Conservation (phyloP, 2,329 filamentous ascomycete genomes). For the Waltergamsia citrina region DNA sequence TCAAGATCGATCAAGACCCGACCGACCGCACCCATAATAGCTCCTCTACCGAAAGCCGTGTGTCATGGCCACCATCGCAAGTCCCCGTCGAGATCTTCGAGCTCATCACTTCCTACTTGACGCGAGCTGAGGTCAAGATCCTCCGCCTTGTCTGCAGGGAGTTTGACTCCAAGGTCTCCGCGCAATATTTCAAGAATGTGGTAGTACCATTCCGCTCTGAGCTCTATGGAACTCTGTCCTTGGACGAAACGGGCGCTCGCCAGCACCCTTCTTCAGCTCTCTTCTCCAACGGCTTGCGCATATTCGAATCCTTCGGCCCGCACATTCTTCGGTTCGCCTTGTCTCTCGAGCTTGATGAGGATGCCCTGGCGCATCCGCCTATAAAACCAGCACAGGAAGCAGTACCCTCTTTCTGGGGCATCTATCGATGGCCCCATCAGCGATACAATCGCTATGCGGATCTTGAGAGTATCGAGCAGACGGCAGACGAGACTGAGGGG, state of each 20-base stretch:
- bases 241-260: conserved; percentile 11
- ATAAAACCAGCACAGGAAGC: conserved; percentile 45
- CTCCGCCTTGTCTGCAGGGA: conserved; percentile 53
- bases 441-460: conserved; percentile 50
- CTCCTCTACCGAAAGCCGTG: too few species aligned
- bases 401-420: conserved; percentile 51
- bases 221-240: conserved; percentile 37
- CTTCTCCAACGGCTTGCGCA: conserved; percentile 42
- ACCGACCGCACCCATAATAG: too few species aligned
- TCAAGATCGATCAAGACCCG: neutral
- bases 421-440: conserved; percentile 53
- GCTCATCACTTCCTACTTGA: conserved; percentile 43
- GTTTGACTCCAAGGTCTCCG: conserved; percentile 45
- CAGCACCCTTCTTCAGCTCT: conserved; percentile 15
- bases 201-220: conserved; percentile 58
- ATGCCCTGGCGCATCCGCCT: conserved; percentile 37
- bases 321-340: conserved; percentile 57
- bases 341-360: conserved; percentile 57
- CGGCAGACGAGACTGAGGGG: conserved; percentile 51
- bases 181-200: conserved; percentile 49
- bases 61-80: conserved; percentile 18
- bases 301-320: conserved; percentile 51
- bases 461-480: conserved; percentile 49
- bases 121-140: conserved; percentile 46
- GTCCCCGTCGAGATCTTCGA: conserved; percentile 56